Conservation (phyloP, 2,329 filamentous ascomycete genomes). For the Trichophyton schoenleinii region DNA sequence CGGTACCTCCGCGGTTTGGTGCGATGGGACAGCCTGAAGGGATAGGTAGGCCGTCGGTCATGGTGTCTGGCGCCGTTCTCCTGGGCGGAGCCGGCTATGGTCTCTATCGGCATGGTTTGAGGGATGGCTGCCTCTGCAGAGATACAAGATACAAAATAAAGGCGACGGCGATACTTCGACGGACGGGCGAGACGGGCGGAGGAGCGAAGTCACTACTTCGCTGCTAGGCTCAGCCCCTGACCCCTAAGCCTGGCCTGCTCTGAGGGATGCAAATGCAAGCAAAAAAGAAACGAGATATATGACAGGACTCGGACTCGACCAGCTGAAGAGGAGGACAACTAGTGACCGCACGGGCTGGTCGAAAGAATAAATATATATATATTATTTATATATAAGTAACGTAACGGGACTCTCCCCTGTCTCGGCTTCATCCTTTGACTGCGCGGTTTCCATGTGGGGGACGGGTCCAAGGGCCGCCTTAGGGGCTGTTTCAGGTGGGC, state of each 20-base stretch:
- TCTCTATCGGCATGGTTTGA: background rate
- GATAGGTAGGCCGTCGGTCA: slow-evolving; percentile 12
- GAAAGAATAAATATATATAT: background rate
- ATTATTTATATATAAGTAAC: background rate
- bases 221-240: background rate
- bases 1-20: slow-evolving; percentile 17
- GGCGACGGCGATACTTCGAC: background rate
- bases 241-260: background rate
- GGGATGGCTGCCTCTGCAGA: background rate
- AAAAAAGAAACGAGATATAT: background rate
- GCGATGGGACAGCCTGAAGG: slow-evolving; percentile 15
- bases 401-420: background rate
- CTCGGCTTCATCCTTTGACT: background rate
- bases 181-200: background rate
- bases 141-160: no score
- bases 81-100: background rate
- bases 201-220: background rate
- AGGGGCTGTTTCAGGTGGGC: background rate
- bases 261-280: background rate
- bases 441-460: background rate
- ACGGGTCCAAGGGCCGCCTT: background rate
- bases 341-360: background rate
- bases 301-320: background rate
- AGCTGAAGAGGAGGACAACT: no score
- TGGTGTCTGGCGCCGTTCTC: slow-evolving; percentile 6